A percentile compares a stretch with the other conserved stretches of the same genome.
These are phyloP conservation scores for Arthrobotrys megalospora DNA, from an alignment of 2,329 filamentous ascomycete genomes.

Conservation along the genomic window DNA sequence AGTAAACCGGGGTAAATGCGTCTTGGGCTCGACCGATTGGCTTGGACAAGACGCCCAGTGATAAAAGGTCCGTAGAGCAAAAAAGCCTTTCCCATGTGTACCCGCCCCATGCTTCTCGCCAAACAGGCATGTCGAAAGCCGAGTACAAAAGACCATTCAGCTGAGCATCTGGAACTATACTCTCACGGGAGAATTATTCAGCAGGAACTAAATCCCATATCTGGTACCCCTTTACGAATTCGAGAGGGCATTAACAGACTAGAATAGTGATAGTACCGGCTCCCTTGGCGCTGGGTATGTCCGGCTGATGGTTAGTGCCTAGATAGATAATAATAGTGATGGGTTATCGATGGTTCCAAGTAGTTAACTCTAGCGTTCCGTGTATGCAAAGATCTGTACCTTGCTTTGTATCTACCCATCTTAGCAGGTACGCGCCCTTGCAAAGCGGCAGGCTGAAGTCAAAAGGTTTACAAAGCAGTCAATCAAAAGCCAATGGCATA, in stretches of 20 bases:
- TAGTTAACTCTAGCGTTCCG: slow-evolving; percentile 28
- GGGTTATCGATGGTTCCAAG: slow-evolving; percentile 45
- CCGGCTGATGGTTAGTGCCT: slow-evolving; percentile 36
- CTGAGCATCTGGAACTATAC: slow-evolving; percentile 16
- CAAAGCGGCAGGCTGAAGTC: slow-evolving; percentile 33
- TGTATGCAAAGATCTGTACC: slow-evolving; percentile 35
- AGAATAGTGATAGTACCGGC: slow-evolving; percentile 1
- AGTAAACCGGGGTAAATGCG: slow-evolving; percentile 13
- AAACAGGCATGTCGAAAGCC: slow-evolving; percentile 52
- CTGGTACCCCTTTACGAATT: not conserved
- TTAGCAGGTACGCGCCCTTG: slow-evolving; percentile 39
- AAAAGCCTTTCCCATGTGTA: slow-evolving; percentile 1
- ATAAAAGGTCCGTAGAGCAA: slow-evolving; percentile 21
- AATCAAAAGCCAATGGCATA: slow-evolving; percentile 38
- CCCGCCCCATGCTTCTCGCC: slow-evolving; percentile 15
- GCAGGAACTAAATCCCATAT: slow-evolving; percentile 3
- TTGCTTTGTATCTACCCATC: slow-evolving; percentile 31
- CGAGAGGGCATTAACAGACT: slow-evolving; percentile 18
- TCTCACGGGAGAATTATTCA: slow-evolving; percentile 30
- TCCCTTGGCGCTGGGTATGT: slow-evolving; percentile 42
- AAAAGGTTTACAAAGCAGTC: slow-evolving; percentile 34
- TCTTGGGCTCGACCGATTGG: slow-evolving; percentile 13
- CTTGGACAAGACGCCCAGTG: slow-evolving; percentile 25
- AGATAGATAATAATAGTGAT: slow-evolving; percentile 31
- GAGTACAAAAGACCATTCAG: slow-evolving; percentile 19